These are phyloP conservation scores for Bifiguratus adelaidae DNA, from an alignment of 192 early-diverging fungal species.

Conservation along the genomic window DNA sequence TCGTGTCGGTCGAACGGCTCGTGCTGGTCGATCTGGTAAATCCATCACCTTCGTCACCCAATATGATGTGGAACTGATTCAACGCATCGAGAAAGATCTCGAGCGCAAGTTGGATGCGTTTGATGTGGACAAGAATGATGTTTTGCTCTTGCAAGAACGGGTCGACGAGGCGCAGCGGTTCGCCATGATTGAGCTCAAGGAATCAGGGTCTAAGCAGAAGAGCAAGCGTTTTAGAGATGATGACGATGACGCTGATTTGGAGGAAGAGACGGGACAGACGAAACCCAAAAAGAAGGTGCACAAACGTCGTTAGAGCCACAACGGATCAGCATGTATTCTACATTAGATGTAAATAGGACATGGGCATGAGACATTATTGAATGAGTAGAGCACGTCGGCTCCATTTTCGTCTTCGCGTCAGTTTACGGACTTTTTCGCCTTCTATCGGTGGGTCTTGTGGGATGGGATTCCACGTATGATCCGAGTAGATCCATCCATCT, in stretches of 20 bases:
- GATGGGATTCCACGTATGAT: too few relatives aligned
- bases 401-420: too few relatives aligned
- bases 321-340: too few relatives aligned
- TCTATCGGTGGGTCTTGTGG: too few relatives aligned
- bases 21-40: slow-evolving; percentile 71
- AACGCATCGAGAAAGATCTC: slow-evolving; percentile 87
- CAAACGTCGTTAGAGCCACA: too few relatives aligned
- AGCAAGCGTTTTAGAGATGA: slow-evolving; percentile 24
- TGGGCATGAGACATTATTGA: too few relatives aligned
- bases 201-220: slow-evolving; percentile 41
- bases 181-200: slow-evolving; percentile 80
- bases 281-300: too few relatives aligned
- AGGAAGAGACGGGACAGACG: too few relatives aligned
- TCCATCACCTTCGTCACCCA: slow-evolving; percentile 77
- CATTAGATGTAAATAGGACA: too few relatives aligned
- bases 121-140: slow-evolving; percentile 71
- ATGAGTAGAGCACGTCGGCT: too few relatives aligned
- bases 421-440: too few relatives aligned
- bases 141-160: slow-evolving; percentile 88
- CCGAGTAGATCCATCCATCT: too few relatives aligned
- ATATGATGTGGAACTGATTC: slow-evolving; percentile 92
- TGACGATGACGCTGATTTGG: slow-evolving; percentile 32
- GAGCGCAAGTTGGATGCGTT: slow-evolving; percentile 80
- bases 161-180: slow-evolving; percentile 84
- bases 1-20: slow-evolving; percentile 77